Evolutionary conservation across 2,329 filamentous ascomycete species (phyloP).

Genomic region (Periconia digitata): DNA sequence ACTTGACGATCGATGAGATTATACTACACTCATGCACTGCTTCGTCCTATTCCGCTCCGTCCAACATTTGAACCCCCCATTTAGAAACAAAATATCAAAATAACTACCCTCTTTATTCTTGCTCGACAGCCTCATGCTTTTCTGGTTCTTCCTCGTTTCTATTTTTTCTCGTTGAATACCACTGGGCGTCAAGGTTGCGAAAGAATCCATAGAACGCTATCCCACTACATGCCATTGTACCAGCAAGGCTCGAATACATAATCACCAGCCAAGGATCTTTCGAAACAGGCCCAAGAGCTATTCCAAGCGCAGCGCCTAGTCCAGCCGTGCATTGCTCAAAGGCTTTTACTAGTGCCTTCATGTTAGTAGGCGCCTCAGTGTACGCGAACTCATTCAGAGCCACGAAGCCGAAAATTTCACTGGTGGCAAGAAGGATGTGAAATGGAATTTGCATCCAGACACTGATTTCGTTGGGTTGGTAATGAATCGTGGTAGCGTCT

Average conservation of each 20-base stretch:
- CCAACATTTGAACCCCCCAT: too few relatives aligned
- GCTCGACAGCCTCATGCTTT: too few relatives aligned
- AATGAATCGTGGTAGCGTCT: slow-evolving; percentile 3
- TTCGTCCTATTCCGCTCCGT: too few relatives aligned
- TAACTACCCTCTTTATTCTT: too few relatives aligned
- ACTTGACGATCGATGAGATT: too few relatives aligned
- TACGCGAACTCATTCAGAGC: slow-evolving; percentile 46
- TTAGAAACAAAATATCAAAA: too few relatives aligned
- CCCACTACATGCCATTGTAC: slow-evolving; percentile 13
- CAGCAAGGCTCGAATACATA: slow-evolving; percentile 19
- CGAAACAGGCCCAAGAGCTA: slow-evolving; percentile 29
- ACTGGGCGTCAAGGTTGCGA: too few relatives aligned
- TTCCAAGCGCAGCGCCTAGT: slow-evolving; percentile 25
- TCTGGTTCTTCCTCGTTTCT: too few relatives aligned
- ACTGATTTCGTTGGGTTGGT: slow-evolving; percentile 37
- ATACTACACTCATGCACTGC: too few relatives aligned
- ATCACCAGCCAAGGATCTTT: slow-evolving; percentile 22
- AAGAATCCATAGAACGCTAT: too few relatives aligned
- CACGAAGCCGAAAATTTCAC: slow-evolving; percentile 45
- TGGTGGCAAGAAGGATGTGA: slow-evolving; percentile 39
- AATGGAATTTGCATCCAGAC: slow-evolving; percentile 43
- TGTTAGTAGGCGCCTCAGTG: slow-evolving; percentile 41
- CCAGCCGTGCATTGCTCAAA: slow-evolving; percentile 25
- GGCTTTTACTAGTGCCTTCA: slow-evolving; percentile 37
- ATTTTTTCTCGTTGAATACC: too few relatives aligned